Base-by-base conservation (phyloP, 495 filamentous ascomycete species). In the Physcia stellaris region DNA sequence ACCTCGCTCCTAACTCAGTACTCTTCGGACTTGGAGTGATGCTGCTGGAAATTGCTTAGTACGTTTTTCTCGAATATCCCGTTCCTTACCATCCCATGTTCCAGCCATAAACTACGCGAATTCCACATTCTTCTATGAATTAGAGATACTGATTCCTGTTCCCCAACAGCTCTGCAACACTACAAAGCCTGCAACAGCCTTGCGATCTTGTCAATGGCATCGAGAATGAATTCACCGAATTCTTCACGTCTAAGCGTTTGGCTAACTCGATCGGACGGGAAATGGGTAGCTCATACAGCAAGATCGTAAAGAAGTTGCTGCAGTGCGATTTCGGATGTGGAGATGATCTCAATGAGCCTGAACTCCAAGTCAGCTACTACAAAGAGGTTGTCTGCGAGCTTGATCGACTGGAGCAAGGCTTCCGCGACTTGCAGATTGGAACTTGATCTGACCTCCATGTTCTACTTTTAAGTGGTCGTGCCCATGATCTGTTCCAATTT, bases 231-330 rank as follows among this genome's bases (percentile, higher is more conserved):
- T 40, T 47, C 20, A 44, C 57, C 7, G 48, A 50, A 9, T 59
- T 60, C 26, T 44, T 50, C n/a, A 41, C 50, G 5, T 57, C 60
- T 9, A 42, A 49, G 27, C 41, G 52, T 15, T 29, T 62, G 11
- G 36, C 47, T 54, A 68, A 52, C 59, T 63, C 18, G 42, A 56
- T 1, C 55, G 60, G 11, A 55, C 64, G 27, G 40, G 64, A 5
- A 56, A 62, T 53, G 61, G 62, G 13, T 37, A 62, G 9, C 41
- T 51, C 4, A 57, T 65, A 49, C 61, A 63, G 24, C 56, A 66
- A 50, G 13, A 46, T 63, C n/a, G 49, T 56, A 0, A 47, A 51
- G 40, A 56, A 55, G 38, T 57, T 61, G 31, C 48, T 62, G 4
- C 38, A 47, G 16, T 64, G 61, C 39, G 55, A 59, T 43, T 64